phyloP scores from a whole-genome alignment of 73 alveolate genomes.

The Diophrys appendiculata region DNA sequence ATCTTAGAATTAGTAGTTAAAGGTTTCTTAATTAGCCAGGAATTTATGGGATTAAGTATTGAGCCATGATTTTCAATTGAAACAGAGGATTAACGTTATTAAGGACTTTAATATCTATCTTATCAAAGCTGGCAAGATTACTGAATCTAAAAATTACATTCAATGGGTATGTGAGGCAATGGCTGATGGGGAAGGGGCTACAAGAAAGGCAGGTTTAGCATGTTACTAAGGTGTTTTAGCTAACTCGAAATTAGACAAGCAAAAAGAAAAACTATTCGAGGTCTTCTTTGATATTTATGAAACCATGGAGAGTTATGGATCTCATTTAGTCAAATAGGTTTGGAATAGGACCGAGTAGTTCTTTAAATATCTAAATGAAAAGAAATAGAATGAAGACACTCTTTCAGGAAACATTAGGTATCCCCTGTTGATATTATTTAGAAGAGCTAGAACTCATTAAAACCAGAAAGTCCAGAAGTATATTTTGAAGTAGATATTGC shows the following conservation, averaged over 20 bases:
- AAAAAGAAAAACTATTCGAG: background rate
- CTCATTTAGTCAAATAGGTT: constrained; percentile 30
- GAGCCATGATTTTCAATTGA: background rate
- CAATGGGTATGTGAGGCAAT: background rate
- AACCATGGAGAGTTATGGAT: constrained; percentile 35
- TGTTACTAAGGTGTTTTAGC: background rate
- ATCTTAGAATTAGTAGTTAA: too few relatives aligned
- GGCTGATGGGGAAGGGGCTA: background rate
- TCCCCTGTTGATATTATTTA: constrained; percentile 30
- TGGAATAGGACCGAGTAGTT: constrained; percentile 32
- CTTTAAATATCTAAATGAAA: constrained; percentile 3
- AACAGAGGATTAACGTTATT: background rate
- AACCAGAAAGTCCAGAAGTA: constrained; percentile 26
- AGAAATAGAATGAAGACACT: background rate
- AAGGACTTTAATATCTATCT: background rate
- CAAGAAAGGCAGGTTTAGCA: background rate
- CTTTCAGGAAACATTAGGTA: constrained; percentile 27
- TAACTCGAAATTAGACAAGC: background rate
- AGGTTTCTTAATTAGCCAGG: too few relatives aligned
- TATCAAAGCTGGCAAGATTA: background rate
- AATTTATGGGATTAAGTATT: background rate
- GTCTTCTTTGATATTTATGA: constrained; percentile 41
- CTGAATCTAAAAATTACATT: background rate
- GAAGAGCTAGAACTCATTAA: constrained; percentile 24
- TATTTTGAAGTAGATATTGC: constrained; percentile 23